phyloP scores from a whole-genome alignment of 83 land plant genomes.

The Picea abies region DNA sequence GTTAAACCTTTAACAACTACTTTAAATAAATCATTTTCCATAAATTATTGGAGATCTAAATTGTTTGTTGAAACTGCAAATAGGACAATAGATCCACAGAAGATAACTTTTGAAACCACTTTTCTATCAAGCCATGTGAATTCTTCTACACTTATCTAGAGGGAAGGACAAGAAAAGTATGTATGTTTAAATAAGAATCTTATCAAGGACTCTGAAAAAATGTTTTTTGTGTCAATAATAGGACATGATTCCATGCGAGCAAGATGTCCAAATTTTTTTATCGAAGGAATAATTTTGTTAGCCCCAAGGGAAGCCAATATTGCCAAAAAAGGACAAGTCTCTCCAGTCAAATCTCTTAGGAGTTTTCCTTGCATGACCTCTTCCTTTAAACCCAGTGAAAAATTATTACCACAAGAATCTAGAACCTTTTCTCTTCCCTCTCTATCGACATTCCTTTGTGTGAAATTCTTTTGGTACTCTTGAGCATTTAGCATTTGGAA shows the following conservation, averaged over 20 bases:
- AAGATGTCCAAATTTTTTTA: slow-evolving; percentile 54
- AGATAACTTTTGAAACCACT: slow-evolving; percentile 65
- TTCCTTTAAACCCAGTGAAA: slow-evolving; percentile 62
- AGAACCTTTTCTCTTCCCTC: slow-evolving; percentile 82
- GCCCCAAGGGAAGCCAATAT: slow-evolving; percentile 69
- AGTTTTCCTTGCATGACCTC: slow-evolving; percentile 94
- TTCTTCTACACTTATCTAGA: slow-evolving; percentile 58
- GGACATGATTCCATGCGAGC: slow-evolving; percentile 36
- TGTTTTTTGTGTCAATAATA: slow-evolving; percentile 43
- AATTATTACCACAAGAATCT: slow-evolving; percentile 38
- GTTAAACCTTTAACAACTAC: slow-evolving; percentile 77
- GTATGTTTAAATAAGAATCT: slow-evolving; percentile 73
- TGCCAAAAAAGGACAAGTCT: slow-evolving; percentile 74
- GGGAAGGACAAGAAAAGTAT: slow-evolving; percentile 56
- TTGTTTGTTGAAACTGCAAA: slow-evolving; percentile 57
- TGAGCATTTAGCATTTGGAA: no score
- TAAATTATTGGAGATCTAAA: slow-evolving; percentile 68
- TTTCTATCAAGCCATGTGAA: slow-evolving; percentile 93
- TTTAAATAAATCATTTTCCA: slow-evolving; percentile 72
- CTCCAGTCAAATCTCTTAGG: slow-evolving; percentile 88
- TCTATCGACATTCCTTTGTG: neutral
- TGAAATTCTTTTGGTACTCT: no score
- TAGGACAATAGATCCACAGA: slow-evolving; percentile 69
- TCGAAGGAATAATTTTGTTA: slow-evolving; percentile 60
- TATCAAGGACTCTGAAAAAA: slow-evolving; percentile 56